Evolutionary conservation across 129 eudicot genomes (phyloP).

Genomic region (Flaveria robusta): DNA sequence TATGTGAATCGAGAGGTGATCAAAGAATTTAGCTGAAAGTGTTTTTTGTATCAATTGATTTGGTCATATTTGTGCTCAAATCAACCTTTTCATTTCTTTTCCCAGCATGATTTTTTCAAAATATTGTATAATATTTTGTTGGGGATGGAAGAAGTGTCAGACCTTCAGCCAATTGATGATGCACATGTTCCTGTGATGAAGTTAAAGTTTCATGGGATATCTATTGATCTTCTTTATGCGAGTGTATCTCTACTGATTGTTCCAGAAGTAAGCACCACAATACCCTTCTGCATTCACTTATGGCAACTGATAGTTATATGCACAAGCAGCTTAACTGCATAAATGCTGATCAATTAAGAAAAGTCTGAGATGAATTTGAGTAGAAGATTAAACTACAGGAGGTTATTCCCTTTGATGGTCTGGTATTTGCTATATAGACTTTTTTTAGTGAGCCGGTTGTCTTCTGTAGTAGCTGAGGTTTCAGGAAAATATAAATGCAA

Average conservation of each 20-base stretch:
- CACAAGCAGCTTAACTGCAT: slow-evolving; percentile 12
- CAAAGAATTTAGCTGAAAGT: background rate
- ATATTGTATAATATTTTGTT: slow-evolving; percentile 34
- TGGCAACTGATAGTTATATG: background rate
- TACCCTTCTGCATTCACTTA: slow-evolving; percentile 20
- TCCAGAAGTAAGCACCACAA: slow-evolving; percentile 41
- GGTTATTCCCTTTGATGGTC: slow-evolving; percentile 9
- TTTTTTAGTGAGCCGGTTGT: background rate
- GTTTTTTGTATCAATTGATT: background rate
- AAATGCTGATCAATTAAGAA: slow-evolving; percentile 8
- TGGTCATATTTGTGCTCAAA: slow-evolving; percentile 9
- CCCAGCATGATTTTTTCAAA: slow-evolving; percentile 40
- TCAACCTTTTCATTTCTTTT: slow-evolving; percentile 12
- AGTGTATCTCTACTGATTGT: slow-evolving; percentile 42
- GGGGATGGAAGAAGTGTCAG: slow-evolving; percentile 49
- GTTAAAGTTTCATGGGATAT: slow-evolving; percentile 46
- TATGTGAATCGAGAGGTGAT: slow-evolving; percentile 46
- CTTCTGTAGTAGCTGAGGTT: background rate
- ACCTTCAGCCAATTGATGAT: slow-evolving; percentile 41
- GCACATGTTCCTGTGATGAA: slow-evolving; percentile 52
- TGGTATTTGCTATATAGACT: background rate
- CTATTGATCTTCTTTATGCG: slow-evolving; percentile 50
- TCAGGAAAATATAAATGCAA: background rate
- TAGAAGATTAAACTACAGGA: slow-evolving; percentile 1
- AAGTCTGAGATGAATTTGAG: background rate